Evolutionary conservation across 1,284 basidiomycete species (phyloP), one percentile per base, ranked within the genome.

Genomic region (Mycosarcoma maydis): DNA sequence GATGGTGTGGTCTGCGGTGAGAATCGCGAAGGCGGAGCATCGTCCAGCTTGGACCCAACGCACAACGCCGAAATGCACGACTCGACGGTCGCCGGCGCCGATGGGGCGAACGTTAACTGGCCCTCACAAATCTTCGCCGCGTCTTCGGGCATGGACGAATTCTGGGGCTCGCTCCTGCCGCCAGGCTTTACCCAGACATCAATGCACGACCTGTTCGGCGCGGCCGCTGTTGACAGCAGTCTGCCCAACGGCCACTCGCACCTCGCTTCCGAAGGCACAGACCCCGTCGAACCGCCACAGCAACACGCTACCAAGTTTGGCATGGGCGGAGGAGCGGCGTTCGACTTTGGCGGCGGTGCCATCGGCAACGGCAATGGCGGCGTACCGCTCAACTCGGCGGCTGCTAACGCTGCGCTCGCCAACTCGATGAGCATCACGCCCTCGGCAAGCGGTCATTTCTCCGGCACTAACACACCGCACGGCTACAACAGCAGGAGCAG

Each of bases 101-200:
- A 65, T 9, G 52, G 52, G 4, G 27, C 40, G 4, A 44, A 48
- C 33, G 55, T 65, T 55, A 65, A 54, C 23, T 69, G 66, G 66
- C 50, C 59, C 4, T 32, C 50, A 5, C 50, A 52, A 19, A 50
- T 69, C 34, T 57, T 69, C 17, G 61, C 55, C 20, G 56, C 48
- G 13, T 48, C 53, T 14, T 66, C 68, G 2, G 62, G 68, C 32
- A 61, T 59, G 53, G 74, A 76, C 38, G 69, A 64, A 32, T 78
- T 76, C 46, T 78, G 76, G 76, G 62, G 65, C 30, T 66, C 67
- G 1, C 56, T 78, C 6, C 51, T 78, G 2, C 76, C 76, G 0
- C 74, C 74, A 14, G 76, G 76, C 19, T 76, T 78, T 49, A 62
- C 53, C 4, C 54, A 54, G 6, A 49, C 61, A 3, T 55, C 62